These are phyloP conservation scores for Yamadazyma aaseri DNA, from an alignment of 1,139 yeast genomes.

Conservation along the genomic window DNA sequence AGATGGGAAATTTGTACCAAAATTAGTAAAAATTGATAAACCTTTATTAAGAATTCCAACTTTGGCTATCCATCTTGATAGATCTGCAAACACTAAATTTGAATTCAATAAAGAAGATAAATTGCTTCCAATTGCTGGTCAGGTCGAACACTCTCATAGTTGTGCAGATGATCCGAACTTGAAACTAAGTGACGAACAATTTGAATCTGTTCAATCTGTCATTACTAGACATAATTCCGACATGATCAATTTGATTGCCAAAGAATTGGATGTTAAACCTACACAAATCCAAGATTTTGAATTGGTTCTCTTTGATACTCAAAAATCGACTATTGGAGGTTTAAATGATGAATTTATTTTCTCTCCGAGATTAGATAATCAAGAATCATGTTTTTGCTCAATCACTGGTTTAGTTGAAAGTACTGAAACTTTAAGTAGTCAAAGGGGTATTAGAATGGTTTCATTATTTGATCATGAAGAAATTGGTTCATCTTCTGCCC, in stretches of 20 bases:
- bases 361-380: conserved; percentile 90
- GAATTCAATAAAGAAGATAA: conserved; percentile 91
- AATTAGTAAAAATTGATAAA: conserved; percentile 72
- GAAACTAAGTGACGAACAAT: conserved; percentile 51
- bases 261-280: conserved; percentile 50
- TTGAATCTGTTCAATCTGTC: conserved; percentile 63
- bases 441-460: conserved; percentile 63
- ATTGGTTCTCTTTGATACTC: conserved; percentile 82
- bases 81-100: conserved; percentile 73
- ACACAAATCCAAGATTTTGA: conserved; percentile 84
- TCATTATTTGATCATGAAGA: conserved; percentile 95
- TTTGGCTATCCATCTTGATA: conserved; percentile 86
- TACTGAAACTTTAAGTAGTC: conserved; percentile 35
- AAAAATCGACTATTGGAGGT: conserved; percentile 82
- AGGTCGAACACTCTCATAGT: conserved; percentile 32
- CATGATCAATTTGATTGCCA: conserved; percentile 65
- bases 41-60: conserved; percentile 93
- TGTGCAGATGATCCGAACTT: conserved; percentile 47
- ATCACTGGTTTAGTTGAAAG: conserved; percentile 68
- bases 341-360: conserved; percentile 86
- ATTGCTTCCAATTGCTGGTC: conserved; percentile 83
- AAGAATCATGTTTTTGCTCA: conserved; percentile 83
- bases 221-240: conserved; percentile 76
- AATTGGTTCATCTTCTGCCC: conserved; percentile 89
- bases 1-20: conserved; percentile 54